Base-by-base conservation (phyloP, 148 eudicot genomes). In the Cornus kousa region DNA sequence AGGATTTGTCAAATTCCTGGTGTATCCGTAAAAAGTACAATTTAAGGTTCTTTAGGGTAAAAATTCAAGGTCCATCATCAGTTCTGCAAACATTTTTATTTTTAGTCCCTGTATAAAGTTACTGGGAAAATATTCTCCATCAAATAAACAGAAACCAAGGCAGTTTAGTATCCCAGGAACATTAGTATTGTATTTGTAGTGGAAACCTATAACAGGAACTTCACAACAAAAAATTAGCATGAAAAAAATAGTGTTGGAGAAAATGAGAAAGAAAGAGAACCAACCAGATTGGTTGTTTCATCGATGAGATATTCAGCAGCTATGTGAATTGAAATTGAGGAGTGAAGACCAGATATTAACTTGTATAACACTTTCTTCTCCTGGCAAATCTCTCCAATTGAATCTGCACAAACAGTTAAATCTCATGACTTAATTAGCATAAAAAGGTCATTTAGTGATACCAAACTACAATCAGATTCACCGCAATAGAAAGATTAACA, bases 281-380 rank as follows among this genome's bases (percentile, higher is more conserved):
- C 97, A 74, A 93, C 98, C 97, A 74, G 80, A 81, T 91, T 91
- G 57, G 80, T 86, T 60, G 84, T 80, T 88, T 95, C 97, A 83
- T 95, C 98, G 65, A 92, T 91, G 68, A 94, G 97, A 86, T 95
- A 95, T 72, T 91, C 95, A 67, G 95, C 88, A 59, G 95, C 99
- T 60, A 93, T 91, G 79, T 96, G 99, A 48, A 89, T 86, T 71
- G 99, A 96, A 75, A 96, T 93, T 37, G 99, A 96, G 74, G 99
- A 84, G 83, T 93, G 99, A 71, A 96, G 91, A 74, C 99, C 98
- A 50, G 97, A 96, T 79, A 96, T 93, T 80, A 96, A 77, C 81
- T 96, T 96, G 93, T 93, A 96, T 28, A 96, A 81, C 65, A 89
- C 89, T 85, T 90, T 96, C 81, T 92, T 90, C 94, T 96, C 99